Base-by-base conservation (phyloP, 2,329 filamentous ascomycete species). In the Botrytis fragariae region DNA sequence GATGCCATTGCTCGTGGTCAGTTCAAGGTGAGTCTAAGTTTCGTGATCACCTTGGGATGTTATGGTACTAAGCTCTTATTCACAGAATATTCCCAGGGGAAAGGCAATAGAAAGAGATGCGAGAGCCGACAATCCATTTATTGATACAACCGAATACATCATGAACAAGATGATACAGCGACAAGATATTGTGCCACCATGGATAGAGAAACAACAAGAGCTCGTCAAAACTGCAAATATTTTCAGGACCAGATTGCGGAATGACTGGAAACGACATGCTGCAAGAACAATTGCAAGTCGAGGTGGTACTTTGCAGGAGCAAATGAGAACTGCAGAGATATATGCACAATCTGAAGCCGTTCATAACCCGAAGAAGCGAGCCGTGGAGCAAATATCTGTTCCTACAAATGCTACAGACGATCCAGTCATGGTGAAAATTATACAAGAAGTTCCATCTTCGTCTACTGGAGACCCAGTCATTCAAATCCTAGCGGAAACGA, bases 151-250 rank as follows among this genome's bases (percentile, higher is more conserved):
- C 0, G 95, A 98, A 82, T 98, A 98, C 81, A 93, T 98, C 78
- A 92, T 98, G 92, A 98, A 99, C 83, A 96, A 97, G 83, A 98
- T 98, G 85, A 98, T 99, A 76, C 93, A 98, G 83, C 92, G 92
- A 74, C 96, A 99, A 82, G 95, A 97, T 32, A 93, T 98, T 74
- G 93, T 97, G 0, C 96, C 96, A 0, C 95, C 95, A 0, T 99
- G 96, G 96, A 98, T 99, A 74, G 96, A 99, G 83, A 98, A 98
- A 83, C 96, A 99, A 82, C 95, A 98, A 81, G 94, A 98, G 79
- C 84, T 98, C 9, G 87, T 90, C 18, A 90, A 89, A 74, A 88
- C 92, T 0, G 87, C 91, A 1, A 87, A 86, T 20, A 86, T 86
- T 1, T 98, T 99, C 80, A 88, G 96, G 3, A 83, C 85, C 3